A percentile compares a stretch with the other conserved stretches of the same genome.
phyloP scores from a whole-genome alignment of 345 rosid genomes.

The Gossypioides kirkii region DNA sequence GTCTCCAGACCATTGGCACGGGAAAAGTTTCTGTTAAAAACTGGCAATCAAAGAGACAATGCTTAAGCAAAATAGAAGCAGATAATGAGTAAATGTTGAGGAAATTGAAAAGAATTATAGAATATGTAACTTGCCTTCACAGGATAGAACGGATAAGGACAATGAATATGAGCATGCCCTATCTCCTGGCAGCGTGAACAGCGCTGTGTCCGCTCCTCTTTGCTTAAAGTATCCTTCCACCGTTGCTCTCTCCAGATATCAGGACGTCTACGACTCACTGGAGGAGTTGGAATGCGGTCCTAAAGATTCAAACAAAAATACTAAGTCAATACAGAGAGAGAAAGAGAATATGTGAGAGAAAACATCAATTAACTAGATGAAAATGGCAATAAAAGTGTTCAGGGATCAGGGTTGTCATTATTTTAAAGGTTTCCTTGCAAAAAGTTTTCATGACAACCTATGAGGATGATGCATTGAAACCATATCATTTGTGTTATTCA shows the following conservation, averaged over 20 bases:
- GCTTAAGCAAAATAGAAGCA: slow-evolving; percentile 3
- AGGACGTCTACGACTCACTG: background rate
- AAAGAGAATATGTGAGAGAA: background rate
- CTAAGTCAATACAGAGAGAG: background rate
- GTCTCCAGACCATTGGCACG: background rate
- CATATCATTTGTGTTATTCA: background rate
- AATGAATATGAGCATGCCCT: background rate
- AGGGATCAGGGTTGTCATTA: background rate
- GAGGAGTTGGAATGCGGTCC: background rate
- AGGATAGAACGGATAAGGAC: background rate
- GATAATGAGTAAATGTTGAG: background rate
- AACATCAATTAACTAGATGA: background rate
- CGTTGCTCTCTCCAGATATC: background rate
- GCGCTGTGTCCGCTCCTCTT: background rate
- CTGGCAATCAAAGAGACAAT: slow-evolving; percentile 8
- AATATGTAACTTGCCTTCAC: background rate
- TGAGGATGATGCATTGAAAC: background rate
- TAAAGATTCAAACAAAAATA: background rate
- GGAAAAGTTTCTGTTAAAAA: background rate
- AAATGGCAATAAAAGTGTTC: slow-evolving; percentile 2
- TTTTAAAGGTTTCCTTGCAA: background rate
- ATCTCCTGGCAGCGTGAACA: slow-evolving; percentile 9
- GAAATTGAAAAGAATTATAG: slow-evolving; percentile 5
- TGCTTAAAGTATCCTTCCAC: slow-evolving; percentile 6
- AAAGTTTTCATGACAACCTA: background rate